Base-by-base conservation (phyloP, 129 eudicot genomes). In the Escallonia rubra region DNA sequence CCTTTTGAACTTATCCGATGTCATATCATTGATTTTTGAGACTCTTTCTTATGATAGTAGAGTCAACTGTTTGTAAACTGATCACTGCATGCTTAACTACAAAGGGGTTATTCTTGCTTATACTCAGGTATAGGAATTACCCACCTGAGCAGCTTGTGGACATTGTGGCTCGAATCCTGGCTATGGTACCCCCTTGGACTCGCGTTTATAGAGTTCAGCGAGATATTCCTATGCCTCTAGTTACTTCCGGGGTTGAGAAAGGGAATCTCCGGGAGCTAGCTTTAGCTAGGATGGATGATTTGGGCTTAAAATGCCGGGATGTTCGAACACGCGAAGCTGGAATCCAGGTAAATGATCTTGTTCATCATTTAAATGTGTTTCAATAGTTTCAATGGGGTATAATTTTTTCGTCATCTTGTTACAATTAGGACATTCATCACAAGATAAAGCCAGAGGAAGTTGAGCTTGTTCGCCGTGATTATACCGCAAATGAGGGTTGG, bases 71-170 rank as follows among this genome's bases (percentile, higher is more conserved):
- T 23, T 23, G 34, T 23, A 23, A 23, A 23, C 34, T 23, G 34
- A 23, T 23, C 34, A 23, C 34, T 23, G 34, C 34, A 23, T 23
- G 34, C 34, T 23, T 23, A 23, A 23, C 34, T 23, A 23, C 34
- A 23, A 23, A 51, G n/a, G 8, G 42, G 40, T 40, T 10, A 44
- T 62, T 67, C 44, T 45, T 64, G 57, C 53, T 13, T 56, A 43
- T 73, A 12, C 73, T 51, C 87, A 91, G 98, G 86, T 93, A 93
- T 80, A 78, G 98, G 52, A 93, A 93, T 72, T 93, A 93, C 76
- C 98, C 98, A 23, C 98, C 98, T 10, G 98, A 93, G 79, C 98
- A 89, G 87, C 98, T 93, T 79, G 98, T 93, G 45, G 98, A 93
- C 76, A 93, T 93, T 59, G 89, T 93, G 46, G 98, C 98, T 57